phyloP scores from a whole-genome alignment of 2,329 filamentous ascomycete species.

The Trichoderma gracile region DNA sequence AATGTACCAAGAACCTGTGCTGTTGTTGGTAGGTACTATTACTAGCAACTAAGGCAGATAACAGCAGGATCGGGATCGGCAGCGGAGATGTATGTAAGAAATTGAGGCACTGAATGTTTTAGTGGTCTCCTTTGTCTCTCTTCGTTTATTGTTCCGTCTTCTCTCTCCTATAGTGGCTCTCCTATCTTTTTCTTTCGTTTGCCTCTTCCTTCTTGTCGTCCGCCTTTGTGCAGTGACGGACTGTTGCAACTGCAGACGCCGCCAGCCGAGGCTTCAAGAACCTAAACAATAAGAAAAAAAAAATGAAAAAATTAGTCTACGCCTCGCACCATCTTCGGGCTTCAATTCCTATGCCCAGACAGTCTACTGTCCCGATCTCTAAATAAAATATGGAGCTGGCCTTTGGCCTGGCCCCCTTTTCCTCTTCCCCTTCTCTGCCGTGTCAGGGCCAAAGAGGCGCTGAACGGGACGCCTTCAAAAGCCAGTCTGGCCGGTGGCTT shows the following conservation, averaged over 20 bases:
- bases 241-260: too few relatives aligned
- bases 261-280: conserved; percentile 2
- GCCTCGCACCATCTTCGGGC: not conserved
- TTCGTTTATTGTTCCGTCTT: not conserved
- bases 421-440: not conserved
- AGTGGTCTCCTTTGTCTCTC: not conserved
- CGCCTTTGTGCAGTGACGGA: not conserved
- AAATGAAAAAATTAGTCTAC: too few relatives aligned
- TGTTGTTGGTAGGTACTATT: too few relatives aligned
- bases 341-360: not conserved
- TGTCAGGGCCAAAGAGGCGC: not conserved
- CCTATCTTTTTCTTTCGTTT: too few relatives aligned
- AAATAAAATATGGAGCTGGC: conserved; percentile 4
- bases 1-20: too few relatives aligned
- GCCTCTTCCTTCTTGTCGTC: not conserved
- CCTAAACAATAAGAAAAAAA: too few relatives aligned
- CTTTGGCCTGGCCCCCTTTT: conserved; percentile 1
- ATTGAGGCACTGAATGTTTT: too few relatives aligned
- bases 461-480: not conserved
- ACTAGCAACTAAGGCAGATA: not conserved
- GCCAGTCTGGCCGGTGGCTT: conserved; percentile 14
- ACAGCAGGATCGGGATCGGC: not conserved
- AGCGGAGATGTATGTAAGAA: not conserved
- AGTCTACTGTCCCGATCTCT: not conserved
- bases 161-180: conserved; percentile 1